Evolutionary conservation across 768 basidiomycete genomes (phyloP).

Genomic region (Tricholoma saponaceum): DNA sequence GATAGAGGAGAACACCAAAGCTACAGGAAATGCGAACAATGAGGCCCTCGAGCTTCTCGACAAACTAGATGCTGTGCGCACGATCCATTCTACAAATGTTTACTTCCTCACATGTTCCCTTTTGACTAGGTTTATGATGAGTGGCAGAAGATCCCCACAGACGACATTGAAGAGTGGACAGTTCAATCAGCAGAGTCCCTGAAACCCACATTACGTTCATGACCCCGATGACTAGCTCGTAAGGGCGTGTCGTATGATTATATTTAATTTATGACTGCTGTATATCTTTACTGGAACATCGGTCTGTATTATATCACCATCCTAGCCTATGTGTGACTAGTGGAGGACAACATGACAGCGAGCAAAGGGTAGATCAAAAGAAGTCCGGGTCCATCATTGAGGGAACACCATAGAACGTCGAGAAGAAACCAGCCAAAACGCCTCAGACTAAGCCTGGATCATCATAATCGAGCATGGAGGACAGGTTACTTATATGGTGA

Average conservation of each 20-base stretch:
- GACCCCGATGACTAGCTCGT: constrained; percentile 2
- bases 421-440: background rate
- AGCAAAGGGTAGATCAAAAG: too few relatives aligned
- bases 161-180: constrained; percentile 60
- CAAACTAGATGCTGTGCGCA: constrained; percentile 46
- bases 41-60: constrained; percentile 45
- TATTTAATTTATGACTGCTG: background rate
- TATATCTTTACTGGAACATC: too few relatives aligned
- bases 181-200: constrained; percentile 42
- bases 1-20: constrained; percentile 44
- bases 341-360: too few relatives aligned
- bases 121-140: constrained; percentile 37
- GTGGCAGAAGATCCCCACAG: constrained; percentile 55
- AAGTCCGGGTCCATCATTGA: too few relatives aligned
- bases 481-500: constrained; percentile 16
- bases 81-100: background rate
- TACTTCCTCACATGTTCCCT: constrained; percentile 7
- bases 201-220: constrained; percentile 27
- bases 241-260: too few relatives aligned
- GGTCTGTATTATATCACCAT: too few relatives aligned
- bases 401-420: too few relatives aligned
- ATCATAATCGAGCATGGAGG: constrained; percentile 22
- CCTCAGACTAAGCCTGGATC: constrained; percentile 12
- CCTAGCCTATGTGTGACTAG: too few relatives aligned
- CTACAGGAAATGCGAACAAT: constrained; percentile 42